Conservation (phyloP, 2,329 filamentous ascomycete genomes). For the Microcyclospora tardicrescens region DNA sequence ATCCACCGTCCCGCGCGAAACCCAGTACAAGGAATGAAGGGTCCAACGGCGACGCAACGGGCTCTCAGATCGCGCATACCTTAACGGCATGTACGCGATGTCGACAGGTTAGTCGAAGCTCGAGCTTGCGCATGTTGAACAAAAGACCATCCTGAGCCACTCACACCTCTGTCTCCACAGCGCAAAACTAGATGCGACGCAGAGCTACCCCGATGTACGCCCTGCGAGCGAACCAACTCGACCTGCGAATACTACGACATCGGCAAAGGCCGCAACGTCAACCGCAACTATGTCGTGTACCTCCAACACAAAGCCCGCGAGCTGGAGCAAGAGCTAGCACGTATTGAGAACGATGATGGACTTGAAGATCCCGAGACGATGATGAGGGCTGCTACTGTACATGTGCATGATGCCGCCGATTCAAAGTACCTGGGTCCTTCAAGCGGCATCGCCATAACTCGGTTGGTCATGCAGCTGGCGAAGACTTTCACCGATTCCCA, state of each 20-base stretch:
- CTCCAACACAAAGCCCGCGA: slow-evolving; percentile 75
- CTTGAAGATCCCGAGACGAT: slow-evolving; percentile 66
- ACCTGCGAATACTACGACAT: slow-evolving; percentile 94
- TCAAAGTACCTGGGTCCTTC: slow-evolving; percentile 84
- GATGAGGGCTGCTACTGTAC: slow-evolving; percentile 73
- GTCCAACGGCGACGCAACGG: slow-evolving; percentile 11
- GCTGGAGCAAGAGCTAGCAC: slow-evolving; percentile 68
- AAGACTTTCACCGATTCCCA: slow-evolving; percentile 86
- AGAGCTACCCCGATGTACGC: slow-evolving; percentile 76
- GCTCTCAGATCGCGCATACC: slow-evolving; percentile 56
- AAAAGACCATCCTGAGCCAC: slow-evolving; percentile 2
- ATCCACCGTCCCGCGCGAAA: too few species aligned
- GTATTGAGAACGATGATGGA: slow-evolving; percentile 64
- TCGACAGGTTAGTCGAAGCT: slow-evolving; percentile 48
- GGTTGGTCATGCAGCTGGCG: slow-evolving; percentile 89
- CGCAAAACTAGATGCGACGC: slow-evolving; percentile 95
- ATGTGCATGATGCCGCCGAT: slow-evolving; percentile 74
- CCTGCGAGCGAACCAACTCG: slow-evolving; percentile 83
- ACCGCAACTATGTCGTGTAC: slow-evolving; percentile 81
- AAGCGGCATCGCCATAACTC: slow-evolving; percentile 89
- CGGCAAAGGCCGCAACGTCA: slow-evolving; percentile 70
- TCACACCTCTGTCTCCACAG: slow-evolving; percentile 33
- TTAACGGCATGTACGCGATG: slow-evolving; percentile 70
- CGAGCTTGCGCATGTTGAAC: neutral
- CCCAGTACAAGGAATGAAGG: too few species aligned